Evolutionary conservation across 1,139 yeast species (phyloP).

Genomic region (Blastobotrys aristatus): DNA sequence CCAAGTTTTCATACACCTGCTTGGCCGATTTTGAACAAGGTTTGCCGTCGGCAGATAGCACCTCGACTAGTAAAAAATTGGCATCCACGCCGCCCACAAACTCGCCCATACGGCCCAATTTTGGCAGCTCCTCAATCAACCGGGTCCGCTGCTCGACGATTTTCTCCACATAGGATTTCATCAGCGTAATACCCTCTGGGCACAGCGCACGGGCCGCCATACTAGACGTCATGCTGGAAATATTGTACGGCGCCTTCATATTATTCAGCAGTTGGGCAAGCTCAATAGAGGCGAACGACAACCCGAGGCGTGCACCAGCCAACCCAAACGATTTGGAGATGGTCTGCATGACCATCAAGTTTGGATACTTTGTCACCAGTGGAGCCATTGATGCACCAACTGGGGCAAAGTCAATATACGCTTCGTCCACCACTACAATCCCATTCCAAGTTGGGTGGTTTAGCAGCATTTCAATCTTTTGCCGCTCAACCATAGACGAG

Average conservation of each 20-base stretch:
- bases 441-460: conserved; percentile 62
- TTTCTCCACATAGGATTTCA: conserved; percentile 50
- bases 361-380: conserved; percentile 73
- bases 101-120: conserved; percentile 58
- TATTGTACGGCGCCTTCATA: conserved; percentile 94
- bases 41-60: conserved; percentile 53
- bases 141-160: conserved; percentile 53
- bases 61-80: conserved; percentile 71
- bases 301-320: conserved; percentile 88
- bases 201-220: conserved; percentile 72
- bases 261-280: conserved; percentile 69
- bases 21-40: conserved; percentile 71
- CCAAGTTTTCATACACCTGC: conserved; percentile 60
- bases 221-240: conserved; percentile 73
- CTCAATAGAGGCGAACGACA: conserved; percentile 59
- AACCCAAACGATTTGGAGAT: conserved; percentile 91
- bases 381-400: conserved; percentile 70
- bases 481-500: conserved; percentile 54
- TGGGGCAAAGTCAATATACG: conserved; percentile 82
- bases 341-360: conserved; percentile 85
- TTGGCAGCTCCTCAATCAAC: conserved; percentile 49
- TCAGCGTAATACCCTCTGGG: conserved; percentile 49
- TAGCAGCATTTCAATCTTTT: conserved; percentile 48
- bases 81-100: conserved; percentile 86
- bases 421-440: conserved; percentile 85